phyloP scores from a whole-genome alignment of 1,139 yeast species.

The Diutina pseudorugosa region DNA sequence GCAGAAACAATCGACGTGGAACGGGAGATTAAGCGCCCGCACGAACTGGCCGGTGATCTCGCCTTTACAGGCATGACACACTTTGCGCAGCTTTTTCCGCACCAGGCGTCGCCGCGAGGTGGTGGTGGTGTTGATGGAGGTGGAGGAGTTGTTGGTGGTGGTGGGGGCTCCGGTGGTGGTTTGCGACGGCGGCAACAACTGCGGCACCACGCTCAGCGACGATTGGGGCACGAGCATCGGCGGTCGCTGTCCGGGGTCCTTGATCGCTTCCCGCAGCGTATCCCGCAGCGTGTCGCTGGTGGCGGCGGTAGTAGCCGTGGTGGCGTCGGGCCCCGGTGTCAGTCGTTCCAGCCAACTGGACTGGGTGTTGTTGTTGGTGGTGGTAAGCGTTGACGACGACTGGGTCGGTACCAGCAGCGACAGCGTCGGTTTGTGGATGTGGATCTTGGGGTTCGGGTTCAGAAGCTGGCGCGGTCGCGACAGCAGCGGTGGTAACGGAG shows the following conservation, averaged over 20 bases:
- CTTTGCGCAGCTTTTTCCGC: constrained; percentile 15
- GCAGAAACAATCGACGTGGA: constrained; percentile 78
- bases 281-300: background rate
- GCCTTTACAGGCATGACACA: constrained; percentile 52
- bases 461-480: background rate
- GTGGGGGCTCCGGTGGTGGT: background rate
- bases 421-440: background rate
- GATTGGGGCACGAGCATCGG: background rate
- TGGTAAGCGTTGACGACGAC: background rate
- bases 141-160: background rate
- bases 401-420: background rate
- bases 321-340: background rate
- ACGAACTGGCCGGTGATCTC: constrained; percentile 75
- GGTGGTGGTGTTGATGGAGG: background rate
- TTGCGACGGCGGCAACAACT: background rate
- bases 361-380: background rate
- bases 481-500: background rate
- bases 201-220: background rate
- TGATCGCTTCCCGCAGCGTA: background rate
- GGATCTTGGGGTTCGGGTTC: background rate
- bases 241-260: background rate
- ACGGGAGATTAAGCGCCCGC: constrained; percentile 68
- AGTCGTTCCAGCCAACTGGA: background rate
- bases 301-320: background rate
- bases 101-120: background rate